Base-by-base conservation (phyloP, 345 rosid species). In the Camelina hispida region DNA sequence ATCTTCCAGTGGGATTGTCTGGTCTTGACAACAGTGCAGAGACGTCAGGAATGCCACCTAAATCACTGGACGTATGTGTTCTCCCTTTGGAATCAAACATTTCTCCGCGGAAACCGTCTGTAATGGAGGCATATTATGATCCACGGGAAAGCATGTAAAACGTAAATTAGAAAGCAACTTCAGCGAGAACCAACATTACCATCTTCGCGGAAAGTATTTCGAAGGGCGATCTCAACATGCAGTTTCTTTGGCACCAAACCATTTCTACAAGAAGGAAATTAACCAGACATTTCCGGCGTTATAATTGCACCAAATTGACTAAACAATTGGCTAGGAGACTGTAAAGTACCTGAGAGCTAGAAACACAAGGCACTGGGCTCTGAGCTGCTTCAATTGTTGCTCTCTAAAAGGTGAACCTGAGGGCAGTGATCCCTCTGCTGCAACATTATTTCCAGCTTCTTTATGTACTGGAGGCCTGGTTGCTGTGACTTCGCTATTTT, bases 291-390 rank as follows among this genome's bases (percentile, higher is more conserved):
- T 34, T 34, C 9, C 1, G 15, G 50, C 46, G 82, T 68, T 32
- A 25, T 11, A 63, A 20, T 14, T 40, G 6, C 30, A 15, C 68
- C 51, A 25, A 68, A 74, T 60, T 68, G 72, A 60, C 63, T 65
- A 71, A 46, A 35, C 72, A 69, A 54, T 25, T 66, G 8, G 56
- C 73, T 63, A 69, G 51, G 71, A 66, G 53, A 46, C 34, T 62
- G 50, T 44, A 62, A 51, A 51, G 34, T 74, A 93, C 98, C 97
- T 86, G 78, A 93, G 91, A 48, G 98, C 94, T 79, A 93, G 78
- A 81, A 89, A 90, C n/a, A 93, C 96, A 59, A 93, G 95, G 84
- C 98, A 93, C 77, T 93, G 98, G 44, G 98, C 98, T 75, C 97
- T 88, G 72, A 93, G 98, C 80, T 93, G 98, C 82, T 88, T 93